These are phyloP conservation scores for Phytophthora pluvialis DNA, from an alignment of 352 stramenopile species.

Conservation along the genomic window DNA sequence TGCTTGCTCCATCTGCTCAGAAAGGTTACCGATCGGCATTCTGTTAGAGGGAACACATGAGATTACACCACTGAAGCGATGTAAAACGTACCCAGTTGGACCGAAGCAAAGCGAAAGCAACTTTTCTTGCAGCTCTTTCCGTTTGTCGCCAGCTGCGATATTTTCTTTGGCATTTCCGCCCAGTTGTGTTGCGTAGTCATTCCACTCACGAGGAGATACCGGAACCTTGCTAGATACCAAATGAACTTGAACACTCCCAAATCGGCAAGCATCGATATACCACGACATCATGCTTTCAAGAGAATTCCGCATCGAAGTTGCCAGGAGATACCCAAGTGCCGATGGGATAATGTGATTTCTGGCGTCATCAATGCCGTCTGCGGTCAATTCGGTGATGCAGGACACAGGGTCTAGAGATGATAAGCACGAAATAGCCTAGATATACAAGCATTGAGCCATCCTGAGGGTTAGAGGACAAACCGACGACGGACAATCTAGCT, in stretches of 20 bases:
- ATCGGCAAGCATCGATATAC: slow-evolving; percentile 45
- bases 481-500: neutral
- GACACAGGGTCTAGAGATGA: slow-evolving; percentile 28
- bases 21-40: neutral
- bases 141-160: neutral
- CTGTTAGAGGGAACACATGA: neutral
- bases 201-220: slow-evolving; percentile 25
- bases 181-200: slow-evolving; percentile 3
- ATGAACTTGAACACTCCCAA: slow-evolving; percentile 13
- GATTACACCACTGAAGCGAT: neutral
- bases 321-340: slow-evolving; percentile 35
- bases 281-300: slow-evolving; percentile 29
- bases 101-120: slow-evolving; percentile 40
- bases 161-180: slow-evolving; percentile 1
- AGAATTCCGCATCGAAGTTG: slow-evolving; percentile 13
- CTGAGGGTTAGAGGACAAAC: neutral
- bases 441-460: neutral
- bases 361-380: neutral
- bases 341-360: slow-evolving; percentile 12
- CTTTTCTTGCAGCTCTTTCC: slow-evolving; percentile 32
- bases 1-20: slow-evolving; percentile 41
- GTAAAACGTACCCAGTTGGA: slow-evolving; percentile 35
- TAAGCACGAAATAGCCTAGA: slow-evolving; percentile 41
- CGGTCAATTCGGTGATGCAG: slow-evolving; percentile 27
- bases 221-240: neutral